phyloP scores from a whole-genome alignment of 257 asterid genomes.

The Ehretia macrophylla region DNA sequence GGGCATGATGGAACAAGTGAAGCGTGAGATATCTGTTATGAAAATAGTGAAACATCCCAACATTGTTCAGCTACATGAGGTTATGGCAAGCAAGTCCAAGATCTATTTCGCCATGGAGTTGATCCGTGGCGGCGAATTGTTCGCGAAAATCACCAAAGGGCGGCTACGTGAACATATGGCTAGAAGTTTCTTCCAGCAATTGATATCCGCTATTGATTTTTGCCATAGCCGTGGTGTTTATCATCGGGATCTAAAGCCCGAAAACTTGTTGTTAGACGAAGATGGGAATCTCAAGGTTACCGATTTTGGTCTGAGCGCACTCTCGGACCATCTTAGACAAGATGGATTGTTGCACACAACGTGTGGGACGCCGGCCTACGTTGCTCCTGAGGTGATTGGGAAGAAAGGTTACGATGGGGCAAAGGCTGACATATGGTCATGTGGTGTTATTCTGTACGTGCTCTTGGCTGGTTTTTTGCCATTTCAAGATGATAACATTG shows the following conservation, averaged over 20 bases:
- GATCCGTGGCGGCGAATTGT: conserved; percentile 51
- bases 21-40: conserved; percentile 52
- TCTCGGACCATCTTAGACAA: conserved; percentile 34
- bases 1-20: conserved; percentile 63
- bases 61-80: conserved; percentile 52
- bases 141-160: conserved; percentile 39
- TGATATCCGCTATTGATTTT: conserved; percentile 49
- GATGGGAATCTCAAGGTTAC: conserved; percentile 48
- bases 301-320: conserved; percentile 51
- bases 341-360: conserved; percentile 51
- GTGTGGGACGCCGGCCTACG: conserved; percentile 55
- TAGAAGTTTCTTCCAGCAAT: conserved; percentile 45
- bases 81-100: conserved; percentile 54
- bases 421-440: conserved; percentile 57
- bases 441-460: conserved; percentile 46
- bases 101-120: conserved; percentile 53
- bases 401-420: conserved; percentile 55
- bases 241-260: conserved; percentile 51
- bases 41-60: conserved; percentile 54
- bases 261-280: conserved; percentile 41
- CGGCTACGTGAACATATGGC: conserved; percentile 42
- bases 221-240: conserved; percentile 57
- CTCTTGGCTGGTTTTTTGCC: conserved; percentile 50
- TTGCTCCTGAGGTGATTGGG: conserved; percentile 53
- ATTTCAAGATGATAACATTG: conserved; percentile 42